Percentiles rank a stretch among this genome's conserved stretches.
These are phyloP conservation scores for Lichtheimia hyalospora DNA, from an alignment of 371 early-diverging fungal genomes.

Conservation along the genomic window DNA sequence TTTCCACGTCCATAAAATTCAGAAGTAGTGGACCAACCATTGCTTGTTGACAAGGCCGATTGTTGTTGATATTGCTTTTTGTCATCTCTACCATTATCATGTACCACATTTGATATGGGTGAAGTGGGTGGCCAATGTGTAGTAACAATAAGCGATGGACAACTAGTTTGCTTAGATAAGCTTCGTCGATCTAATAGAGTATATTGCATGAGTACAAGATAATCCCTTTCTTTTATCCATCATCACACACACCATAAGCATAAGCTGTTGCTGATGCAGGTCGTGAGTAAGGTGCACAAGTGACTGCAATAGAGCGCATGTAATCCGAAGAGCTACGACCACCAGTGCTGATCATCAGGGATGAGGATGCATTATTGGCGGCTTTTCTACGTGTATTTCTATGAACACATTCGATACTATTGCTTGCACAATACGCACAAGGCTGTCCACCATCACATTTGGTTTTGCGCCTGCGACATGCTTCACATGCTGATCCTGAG, in stretches of 20 bases:
- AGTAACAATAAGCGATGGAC: slow-evolving; percentile 10
- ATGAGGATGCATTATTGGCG: background rate
- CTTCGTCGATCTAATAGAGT: background rate
- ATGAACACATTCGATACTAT: slow-evolving; percentile 44
- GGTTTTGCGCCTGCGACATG: slow-evolving; percentile 50
- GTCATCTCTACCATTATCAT: too few species aligned
- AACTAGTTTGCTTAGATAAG: slow-evolving; percentile 14
- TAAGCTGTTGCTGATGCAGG: too few species aligned
- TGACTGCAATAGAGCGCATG: slow-evolving; percentile 1
- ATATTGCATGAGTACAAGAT: too few species aligned
- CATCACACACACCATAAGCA: too few species aligned
- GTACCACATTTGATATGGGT: background rate
- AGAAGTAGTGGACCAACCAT: too few species aligned
- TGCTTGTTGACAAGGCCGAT: too few species aligned
- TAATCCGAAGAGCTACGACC: background rate
- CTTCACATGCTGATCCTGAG: slow-evolving; percentile 53
- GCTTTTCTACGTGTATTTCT: slow-evolving; percentile 21
- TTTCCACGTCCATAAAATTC: too few species aligned
- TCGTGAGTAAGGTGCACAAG: background rate
- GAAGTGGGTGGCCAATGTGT: slow-evolving; percentile 10
- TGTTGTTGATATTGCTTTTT: too few species aligned
- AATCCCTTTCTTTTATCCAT: too few species aligned
- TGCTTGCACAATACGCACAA: slow-evolving; percentile 45
- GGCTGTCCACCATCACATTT: slow-evolving; percentile 53
- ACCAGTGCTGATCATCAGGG: too few species aligned